Base-by-base conservation (phyloP, 2,329 filamentous ascomycete species). In the Boeremia exigua region DNA sequence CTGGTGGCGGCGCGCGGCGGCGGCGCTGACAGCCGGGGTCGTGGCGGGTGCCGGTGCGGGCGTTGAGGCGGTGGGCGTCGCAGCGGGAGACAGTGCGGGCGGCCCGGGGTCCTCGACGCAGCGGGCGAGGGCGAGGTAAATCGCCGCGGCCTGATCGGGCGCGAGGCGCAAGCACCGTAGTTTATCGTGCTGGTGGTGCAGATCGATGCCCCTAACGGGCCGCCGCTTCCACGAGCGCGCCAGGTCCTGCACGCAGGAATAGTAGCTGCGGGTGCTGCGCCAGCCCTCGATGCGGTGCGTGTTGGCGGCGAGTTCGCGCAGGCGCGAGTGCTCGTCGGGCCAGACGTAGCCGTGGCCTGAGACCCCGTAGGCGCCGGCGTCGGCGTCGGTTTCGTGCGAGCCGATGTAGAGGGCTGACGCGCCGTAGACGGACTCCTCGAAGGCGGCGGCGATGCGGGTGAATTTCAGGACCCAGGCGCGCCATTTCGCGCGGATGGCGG, bases 371-470 rank as follows among this genome's bases (percentile, higher is more conserved):
- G 68, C 66, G 29, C 72, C 71, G 2, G 60, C 62, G 36, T 80
- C 71, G 2, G 60, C 62, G 36, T 80, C 78, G 2, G 68, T 74
- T 68, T 93, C 90, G 62, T 91, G 89, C 11, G 88, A 86, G 5
- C 90, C 91, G 55, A 96, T 91, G 70, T 93, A 91, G 30, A 99
- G 81, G 30, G 93, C 92, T 55, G 91, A 96, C 11, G 92, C 92
- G 27, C 95, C 96, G 69, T 96, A 99, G 4, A 99, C 95, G 32
- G 86, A 89, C 77, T 99, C 95, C 73, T 99, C 95, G 63, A 98
- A 98, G 11, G 93, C 91, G 1, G 95, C 92, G 1, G 95, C 88
- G 43, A 99, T 89, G 42, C 95, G 88, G 0, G 92, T 95, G 71
- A 99, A 98, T 73, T 93, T 95, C 53, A 89, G 82, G n/a, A 98